Base-by-base conservation (phyloP, 352 stramenopile genomes). In the Pythium utonaiense region DNA sequence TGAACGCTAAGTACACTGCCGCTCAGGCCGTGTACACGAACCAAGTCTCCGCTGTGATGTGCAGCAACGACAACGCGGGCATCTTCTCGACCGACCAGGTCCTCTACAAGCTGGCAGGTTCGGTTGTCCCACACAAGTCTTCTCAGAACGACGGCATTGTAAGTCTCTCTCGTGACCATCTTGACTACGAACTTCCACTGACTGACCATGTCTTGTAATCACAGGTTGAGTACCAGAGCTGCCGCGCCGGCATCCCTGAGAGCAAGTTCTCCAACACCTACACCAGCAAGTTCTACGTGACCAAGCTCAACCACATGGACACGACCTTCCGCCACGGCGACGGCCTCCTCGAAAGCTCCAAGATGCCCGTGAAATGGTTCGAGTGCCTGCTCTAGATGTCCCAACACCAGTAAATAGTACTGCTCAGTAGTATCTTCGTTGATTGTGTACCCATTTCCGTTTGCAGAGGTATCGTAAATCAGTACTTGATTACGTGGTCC, bases 291-390 rank as follows among this genome's bases (percentile, higher is more conserved):
- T 83, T 85, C 60, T 91, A 91, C 64, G 58, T 78, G 48, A 79
- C 78, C 24, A 58, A 67, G 52, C 65, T 91, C 53, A 91, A 89
- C 62, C 78, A 91, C 55, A 62, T 69, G n/a, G 80, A 91, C 53
- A 83, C 73, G 6, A 70, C 77, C 3, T 83, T 89, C 59, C 80
- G 73, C 47, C 70, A 85, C 52, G 78, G 78, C 17, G 80, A 89
- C 40, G 77, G 71, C 0, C 71, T 78, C 38, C 80, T 80, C 30
- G 67, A 72, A 40, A 60, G 66, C 0, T 55, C 73, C 5, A 72
- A 84, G 55, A 89, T 82, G 56, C 80, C 80, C 0, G 49, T 83
- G 14, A 89, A 88, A 53, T 91, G 80, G 80, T 85, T 91, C 40
- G 75, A 87, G 65, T 91, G 80, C 41, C n/a, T 83, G 1, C 21